These are phyloP conservation scores for Lindgomyces ingoldianus DNA, from an alignment of 495 filamentous ascomycete species.

Conservation along the genomic window DNA sequence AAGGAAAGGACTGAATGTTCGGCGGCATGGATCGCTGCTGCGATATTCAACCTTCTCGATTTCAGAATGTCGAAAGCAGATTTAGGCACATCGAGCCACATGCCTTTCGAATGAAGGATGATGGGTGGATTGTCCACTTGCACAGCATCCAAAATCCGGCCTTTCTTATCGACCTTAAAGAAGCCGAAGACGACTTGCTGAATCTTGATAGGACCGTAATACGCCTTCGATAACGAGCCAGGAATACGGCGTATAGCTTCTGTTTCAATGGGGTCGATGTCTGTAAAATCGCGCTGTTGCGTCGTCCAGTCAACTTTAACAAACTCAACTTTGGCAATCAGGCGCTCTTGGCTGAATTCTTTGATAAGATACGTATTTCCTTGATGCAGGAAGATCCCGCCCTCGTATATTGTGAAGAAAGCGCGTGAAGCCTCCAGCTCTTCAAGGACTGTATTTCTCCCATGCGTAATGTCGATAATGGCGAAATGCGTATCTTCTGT, in stretches of 20 bases:
- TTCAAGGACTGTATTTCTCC: conserved; percentile 82
- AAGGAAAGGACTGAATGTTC: conserved; percentile 86
- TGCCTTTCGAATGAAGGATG: conserved; percentile 77
- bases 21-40: conserved; percentile 89
- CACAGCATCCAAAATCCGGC: conserved; percentile 86
- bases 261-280: conserved; percentile 89
- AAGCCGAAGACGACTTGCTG: conserved; percentile 88
- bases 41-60: conserved; percentile 71
- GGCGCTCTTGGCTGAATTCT: conserved; percentile 77
- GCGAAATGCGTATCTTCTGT: conserved; percentile 92
- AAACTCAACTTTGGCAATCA: conserved; percentile 70
- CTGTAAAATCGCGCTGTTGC: conserved; percentile 88
- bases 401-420: conserved; percentile 95
- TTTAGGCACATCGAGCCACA: conserved; percentile 93
- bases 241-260: conserved; percentile 75
- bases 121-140: conserved; percentile 92
- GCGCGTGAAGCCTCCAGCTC: conserved; percentile 94
- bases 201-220: conserved; percentile 81
- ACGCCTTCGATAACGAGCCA: conserved; percentile 61
- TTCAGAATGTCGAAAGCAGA: conserved; percentile 76
- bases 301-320: conserved; percentile 98
- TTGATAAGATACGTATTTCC: conserved; percentile 88
- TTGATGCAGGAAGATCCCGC: conserved; percentile 96
- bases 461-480: conserved; percentile 83
- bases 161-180: conserved; percentile 85